Percentiles rank a stretch among this genome's conserved stretches.
phyloP scores from a whole-genome alignment of 2,329 filamentous ascomycete genomes.

The Mollisia scopiformis region DNA sequence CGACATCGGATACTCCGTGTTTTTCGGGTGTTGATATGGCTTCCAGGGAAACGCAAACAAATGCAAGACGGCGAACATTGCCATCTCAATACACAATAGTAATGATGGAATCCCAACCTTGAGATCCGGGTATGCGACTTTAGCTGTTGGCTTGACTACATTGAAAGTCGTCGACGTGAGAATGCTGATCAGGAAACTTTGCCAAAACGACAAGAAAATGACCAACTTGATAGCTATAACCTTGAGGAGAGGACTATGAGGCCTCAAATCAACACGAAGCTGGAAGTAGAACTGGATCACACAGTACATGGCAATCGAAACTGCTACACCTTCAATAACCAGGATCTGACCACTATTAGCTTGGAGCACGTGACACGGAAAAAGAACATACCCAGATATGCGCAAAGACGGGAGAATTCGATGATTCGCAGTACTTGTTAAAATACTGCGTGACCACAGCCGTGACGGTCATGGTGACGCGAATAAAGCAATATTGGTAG shows the following conservation, averaged over 20 bases:
- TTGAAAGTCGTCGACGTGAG: conserved; percentile 55
- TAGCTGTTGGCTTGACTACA: conserved; percentile 33
- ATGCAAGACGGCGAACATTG: conserved; percentile 76
- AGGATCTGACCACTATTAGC: conserved; percentile 52
- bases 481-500: conserved; percentile 85
- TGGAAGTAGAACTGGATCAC: conserved; percentile 87
- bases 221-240: conserved; percentile 87
- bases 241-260: conserved; percentile 77
- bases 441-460: conserved; percentile 74
- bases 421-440: conserved; percentile 76
- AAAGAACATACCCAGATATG: conserved; percentile 72
- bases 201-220: conserved; percentile 92
- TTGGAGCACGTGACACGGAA: background rate
- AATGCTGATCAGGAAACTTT: conserved; percentile 65
- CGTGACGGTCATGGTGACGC: conserved; percentile 77
- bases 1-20: conserved; percentile 48
- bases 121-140: conserved; percentile 73
- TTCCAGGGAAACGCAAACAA: conserved; percentile 81
- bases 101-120: conserved; percentile 80
- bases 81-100: conserved; percentile 84
- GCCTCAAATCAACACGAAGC: conserved; percentile 66
- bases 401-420: conserved; percentile 76
- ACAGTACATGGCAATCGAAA: conserved; percentile 86
- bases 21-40: conserved; percentile 59
- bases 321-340: conserved; percentile 70